phyloP scores from a whole-genome alignment of 2,329 filamentous ascomycete species.

The Talaromyces sp. region DNA sequence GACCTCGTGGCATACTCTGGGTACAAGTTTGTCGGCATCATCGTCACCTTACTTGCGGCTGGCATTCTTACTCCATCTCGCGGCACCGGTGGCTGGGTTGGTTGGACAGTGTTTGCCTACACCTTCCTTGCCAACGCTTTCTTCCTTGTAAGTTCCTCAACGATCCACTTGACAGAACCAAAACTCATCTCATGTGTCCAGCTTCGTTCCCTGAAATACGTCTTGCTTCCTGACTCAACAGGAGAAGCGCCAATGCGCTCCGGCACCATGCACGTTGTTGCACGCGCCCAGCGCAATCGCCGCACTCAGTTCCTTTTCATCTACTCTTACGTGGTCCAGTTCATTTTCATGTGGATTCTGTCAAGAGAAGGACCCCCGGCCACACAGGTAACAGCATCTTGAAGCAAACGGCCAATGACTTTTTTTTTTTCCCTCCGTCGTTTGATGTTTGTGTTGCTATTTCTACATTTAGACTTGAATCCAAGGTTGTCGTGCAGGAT shows the following conservation, averaged over 20 bases:
- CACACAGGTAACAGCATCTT: conserved; percentile 13
- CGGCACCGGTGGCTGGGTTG: conserved; percentile 80
- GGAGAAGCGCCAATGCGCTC: conserved; percentile 57
- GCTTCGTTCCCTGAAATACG: conserved; percentile 94
- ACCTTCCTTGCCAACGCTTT: conserved; percentile 92
- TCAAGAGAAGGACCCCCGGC: conserved; percentile 47
- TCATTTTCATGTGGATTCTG: conserved; percentile 88
- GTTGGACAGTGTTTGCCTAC: conserved; percentile 85
- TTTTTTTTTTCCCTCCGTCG: neutral
- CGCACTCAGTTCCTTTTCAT: conserved; percentile 88
- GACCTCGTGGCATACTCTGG: conserved; percentile 94
- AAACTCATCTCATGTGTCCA: conserved; percentile 31
- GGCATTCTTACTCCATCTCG: conserved; percentile 72
- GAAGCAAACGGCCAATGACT: neutral
- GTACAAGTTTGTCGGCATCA: conserved; percentile 98
- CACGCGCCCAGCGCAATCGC: conserved; percentile 77
- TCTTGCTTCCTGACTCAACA: conserved; percentile 79
- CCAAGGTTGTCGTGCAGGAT: neutral
- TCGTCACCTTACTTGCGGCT: conserved; percentile 74
- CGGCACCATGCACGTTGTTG: conserved; percentile 62
- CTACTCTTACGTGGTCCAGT: conserved; percentile 90
- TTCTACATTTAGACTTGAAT: neutral
- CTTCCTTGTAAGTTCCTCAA: conserved; percentile 66
- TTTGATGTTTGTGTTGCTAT: conserved; percentile 3
- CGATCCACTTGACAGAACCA: neutral